Evolutionary conservation across 129 eudicot genomes (phyloP).

Genomic region (Saposhnikovia divaricata): DNA sequence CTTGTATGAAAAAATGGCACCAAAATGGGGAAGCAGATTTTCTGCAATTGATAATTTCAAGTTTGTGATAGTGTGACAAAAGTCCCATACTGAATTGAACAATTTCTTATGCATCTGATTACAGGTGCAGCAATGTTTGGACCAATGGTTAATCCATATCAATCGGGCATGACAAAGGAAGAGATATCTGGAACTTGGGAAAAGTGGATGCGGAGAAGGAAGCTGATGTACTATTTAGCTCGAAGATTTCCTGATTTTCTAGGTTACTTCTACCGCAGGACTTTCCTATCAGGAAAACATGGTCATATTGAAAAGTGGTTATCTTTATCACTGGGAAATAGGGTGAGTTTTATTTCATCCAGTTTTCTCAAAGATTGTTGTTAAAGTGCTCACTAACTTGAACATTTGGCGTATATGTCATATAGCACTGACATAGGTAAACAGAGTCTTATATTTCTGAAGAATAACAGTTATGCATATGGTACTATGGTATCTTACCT

Average conservation of each 20-base stretch:
- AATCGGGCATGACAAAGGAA: conserved; percentile 66
- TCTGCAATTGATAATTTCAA: background rate
- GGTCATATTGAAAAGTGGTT: conserved; percentile 71
- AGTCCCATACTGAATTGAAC: background rate
- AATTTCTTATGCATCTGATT: conserved; percentile 1
- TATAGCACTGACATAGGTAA: too few relatives aligned
- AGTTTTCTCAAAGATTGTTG: background rate
- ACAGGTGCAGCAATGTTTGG: conserved; percentile 85
- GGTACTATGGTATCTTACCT: background rate
- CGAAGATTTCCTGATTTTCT: conserved; percentile 65
- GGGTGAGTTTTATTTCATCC: conserved; percentile 33
- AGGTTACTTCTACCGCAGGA: conserved; percentile 50
- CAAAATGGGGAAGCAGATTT: background rate
- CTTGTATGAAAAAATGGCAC: background rate
- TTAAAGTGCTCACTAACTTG: background rate
- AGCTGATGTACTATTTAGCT: conserved; percentile 58
- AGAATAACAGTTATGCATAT: background rate
- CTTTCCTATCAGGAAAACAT: conserved; percentile 86
- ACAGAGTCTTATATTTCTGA: too few relatives aligned
- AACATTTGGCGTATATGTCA: background rate
- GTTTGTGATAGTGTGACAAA: background rate
- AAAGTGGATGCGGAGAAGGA: conserved; percentile 66
- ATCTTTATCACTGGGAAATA: conserved; percentile 49
- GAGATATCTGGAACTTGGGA: conserved; percentile 62
- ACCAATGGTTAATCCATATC: conserved; percentile 88